These are phyloP conservation scores for Cronartium ribicola DNA, from an alignment of 1,284 basidiomycete species.

Conservation along the genomic window DNA sequence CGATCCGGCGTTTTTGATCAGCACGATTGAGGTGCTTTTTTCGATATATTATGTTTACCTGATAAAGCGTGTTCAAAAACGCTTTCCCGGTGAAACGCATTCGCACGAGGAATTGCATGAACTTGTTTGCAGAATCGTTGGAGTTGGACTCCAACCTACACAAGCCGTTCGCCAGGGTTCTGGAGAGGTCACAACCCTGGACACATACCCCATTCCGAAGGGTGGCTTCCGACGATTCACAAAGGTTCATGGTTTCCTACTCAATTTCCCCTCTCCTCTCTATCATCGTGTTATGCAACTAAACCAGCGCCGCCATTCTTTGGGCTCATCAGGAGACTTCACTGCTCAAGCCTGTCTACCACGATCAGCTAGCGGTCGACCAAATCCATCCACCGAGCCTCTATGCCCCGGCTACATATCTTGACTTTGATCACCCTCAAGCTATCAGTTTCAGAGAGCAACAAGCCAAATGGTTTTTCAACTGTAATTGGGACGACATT, in stretches of 20 bases:
- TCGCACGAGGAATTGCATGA: constrained; percentile 15
- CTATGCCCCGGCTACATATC: neutral
- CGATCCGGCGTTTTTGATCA: constrained; percentile 25
- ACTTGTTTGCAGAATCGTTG: constrained; percentile 15
- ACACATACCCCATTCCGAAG: neutral
- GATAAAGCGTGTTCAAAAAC: constrained; percentile 12
- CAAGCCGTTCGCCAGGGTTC: neutral
- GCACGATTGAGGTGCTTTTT: constrained; percentile 32
- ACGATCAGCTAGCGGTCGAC: neutral
- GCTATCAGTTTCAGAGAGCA: constrained; percentile 26
- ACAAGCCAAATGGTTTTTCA: constrained; percentile 23
- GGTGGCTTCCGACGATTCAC: neutral
- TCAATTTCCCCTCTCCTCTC: no score
- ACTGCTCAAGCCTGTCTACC: neutral
- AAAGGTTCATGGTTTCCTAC: neutral
- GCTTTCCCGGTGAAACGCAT: neutral
- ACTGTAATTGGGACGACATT: constrained; percentile 27
- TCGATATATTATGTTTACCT: constrained; percentile 25
- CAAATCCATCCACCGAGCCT: constrained; percentile 4
- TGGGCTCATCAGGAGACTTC: neutral
- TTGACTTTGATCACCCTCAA: constrained; percentile 24
- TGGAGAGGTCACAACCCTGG: no score
- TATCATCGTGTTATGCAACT: no score
- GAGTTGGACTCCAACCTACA: constrained; percentile 21
- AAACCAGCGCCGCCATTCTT: no score